These are phyloP conservation scores for Phytophthora sojae DNA, from an alignment of 352 stramenopile genomes.

Conservation along the genomic window DNA sequence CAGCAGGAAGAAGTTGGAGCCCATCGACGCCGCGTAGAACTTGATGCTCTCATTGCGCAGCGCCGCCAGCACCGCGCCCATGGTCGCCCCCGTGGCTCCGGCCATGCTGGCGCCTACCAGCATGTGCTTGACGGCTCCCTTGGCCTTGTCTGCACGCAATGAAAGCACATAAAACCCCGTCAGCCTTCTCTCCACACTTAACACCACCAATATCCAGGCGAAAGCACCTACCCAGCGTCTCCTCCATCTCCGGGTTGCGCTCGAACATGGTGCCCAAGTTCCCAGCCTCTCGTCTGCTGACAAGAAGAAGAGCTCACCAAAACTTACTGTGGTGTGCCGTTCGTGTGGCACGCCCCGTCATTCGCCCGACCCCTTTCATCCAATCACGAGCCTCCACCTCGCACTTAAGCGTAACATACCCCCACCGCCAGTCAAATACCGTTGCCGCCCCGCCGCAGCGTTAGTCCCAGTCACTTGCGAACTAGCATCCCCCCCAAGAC, in stretches of 20 bases:
- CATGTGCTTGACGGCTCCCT: constrained; percentile 74
- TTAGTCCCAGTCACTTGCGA: constrained; percentile 67
- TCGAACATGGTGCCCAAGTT: constrained; percentile 33
- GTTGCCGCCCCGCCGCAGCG: neutral
- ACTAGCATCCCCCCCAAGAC: constrained; percentile 64
- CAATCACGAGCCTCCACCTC: neutral
- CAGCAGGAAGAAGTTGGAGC: constrained; percentile 86
- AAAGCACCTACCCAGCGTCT: constrained; percentile 27
- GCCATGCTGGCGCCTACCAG: constrained; percentile 65
- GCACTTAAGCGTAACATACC: neutral
- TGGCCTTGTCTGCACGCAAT: constrained; percentile 60
- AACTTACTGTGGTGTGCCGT: constrained; percentile 14
- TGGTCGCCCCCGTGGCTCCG: constrained; percentile 58
- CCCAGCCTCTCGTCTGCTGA: constrained; percentile 5
- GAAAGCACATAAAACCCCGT: neutral
- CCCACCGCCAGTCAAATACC: constrained; percentile 1
- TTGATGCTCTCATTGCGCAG: constrained; percentile 79
- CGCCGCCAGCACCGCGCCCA: constrained; percentile 66
- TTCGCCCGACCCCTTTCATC: constrained; percentile 7
- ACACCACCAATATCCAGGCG: neutral
- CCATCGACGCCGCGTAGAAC: constrained; percentile 88
- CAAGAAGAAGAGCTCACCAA: neutral
- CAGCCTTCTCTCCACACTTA: neutral
- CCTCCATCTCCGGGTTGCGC: constrained; percentile 36
- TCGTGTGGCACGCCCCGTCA: constrained; percentile 12